Percentiles rank a stretch among this genome's conserved stretches.
phyloP scores from a whole-genome alignment of 169 alveolate species.

The Plasmodium inui region DNA sequence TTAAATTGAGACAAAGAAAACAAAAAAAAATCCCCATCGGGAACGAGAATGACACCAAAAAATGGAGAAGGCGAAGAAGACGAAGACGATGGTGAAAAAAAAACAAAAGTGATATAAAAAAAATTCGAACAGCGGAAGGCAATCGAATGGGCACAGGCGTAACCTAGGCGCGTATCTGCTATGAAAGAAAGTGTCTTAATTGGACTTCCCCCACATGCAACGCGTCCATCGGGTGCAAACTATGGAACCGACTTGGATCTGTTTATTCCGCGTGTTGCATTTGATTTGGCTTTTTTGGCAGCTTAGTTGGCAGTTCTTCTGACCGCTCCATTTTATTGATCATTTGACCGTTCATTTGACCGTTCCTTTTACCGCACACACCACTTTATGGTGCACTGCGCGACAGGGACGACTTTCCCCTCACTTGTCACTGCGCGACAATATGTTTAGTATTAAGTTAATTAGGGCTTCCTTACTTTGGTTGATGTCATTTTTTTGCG shows the following conservation, averaged over 20 bases:
- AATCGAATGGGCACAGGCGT: neutral
- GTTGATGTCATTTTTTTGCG: constrained; percentile 24
- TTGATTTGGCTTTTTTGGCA: neutral
- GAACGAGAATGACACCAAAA: neutral
- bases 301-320: neutral
- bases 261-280: neutral
- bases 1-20: constrained; percentile 1
- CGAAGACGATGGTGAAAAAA: neutral
- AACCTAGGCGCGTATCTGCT: neutral
- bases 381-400: neutral
- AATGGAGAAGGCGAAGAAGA: neutral
- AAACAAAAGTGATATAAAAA: neutral
- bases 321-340: too few species aligned
- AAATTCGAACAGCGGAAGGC: neutral
- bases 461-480: constrained; percentile 38
- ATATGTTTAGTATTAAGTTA: constrained; percentile 4
- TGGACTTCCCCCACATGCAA: neutral
- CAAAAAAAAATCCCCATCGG: neutral
- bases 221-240: neutral
- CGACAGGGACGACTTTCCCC: neutral
- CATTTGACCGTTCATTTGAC: neutral
- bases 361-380: neutral
- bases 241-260: neutral
- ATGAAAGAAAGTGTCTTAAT: neutral
- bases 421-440: constrained; percentile 37